Evolutionary conservation across 2,329 filamentous ascomycete genomes (phyloP), one percentile per base, ranked within the genome.

Genomic region (Hymenoscyphus occultus): DNA sequence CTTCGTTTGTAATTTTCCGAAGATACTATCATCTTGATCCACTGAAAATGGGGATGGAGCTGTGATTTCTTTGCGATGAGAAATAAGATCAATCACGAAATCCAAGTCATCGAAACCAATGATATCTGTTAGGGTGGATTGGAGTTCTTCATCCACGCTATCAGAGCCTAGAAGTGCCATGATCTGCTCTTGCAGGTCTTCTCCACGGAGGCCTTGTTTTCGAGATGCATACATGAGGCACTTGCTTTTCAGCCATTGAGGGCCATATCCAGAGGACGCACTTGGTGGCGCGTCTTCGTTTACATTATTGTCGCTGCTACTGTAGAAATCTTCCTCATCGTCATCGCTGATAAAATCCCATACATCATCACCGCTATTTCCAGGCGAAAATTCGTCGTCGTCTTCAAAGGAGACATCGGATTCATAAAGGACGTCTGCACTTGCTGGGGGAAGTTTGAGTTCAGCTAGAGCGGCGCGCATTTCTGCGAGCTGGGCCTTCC

Each of bases 101-200:
- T 99, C 94, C 19, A 99, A 82, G 74, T 98, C 92, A 71, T 95
- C 93, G 73, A 94, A 98, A 0, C 96, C 95, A 66, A 99, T 83
- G 56, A 97, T 86, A 72, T 99, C 95, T 0, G 91, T 92, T 42
- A 99, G 83, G 51, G 89, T 87, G 74, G 93, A 93, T 76, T 98
- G 94, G n/a, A 98, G 80, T 77, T 96, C 92, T 65, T 96, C 91
- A 65, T 97, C 90, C 39, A 85, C 83, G 56, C 77, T 79, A n/a
- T 80, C 79, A 4, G 92, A 91, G 7, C 83, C 84, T 42, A 99
- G 77, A 2, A 94, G 82, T 5, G 91, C 90, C 48, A 87, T 79
- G 42, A 98, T 86, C 75, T 97, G 93, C 63, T 90, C 85, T 68
- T 90, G 83, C 51, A 98, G 83, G n/a, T 90, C 87, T 28, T 84